Conservation (phyloP, 148 eudicot species). For the Rhododendron williamsianum region DNA sequence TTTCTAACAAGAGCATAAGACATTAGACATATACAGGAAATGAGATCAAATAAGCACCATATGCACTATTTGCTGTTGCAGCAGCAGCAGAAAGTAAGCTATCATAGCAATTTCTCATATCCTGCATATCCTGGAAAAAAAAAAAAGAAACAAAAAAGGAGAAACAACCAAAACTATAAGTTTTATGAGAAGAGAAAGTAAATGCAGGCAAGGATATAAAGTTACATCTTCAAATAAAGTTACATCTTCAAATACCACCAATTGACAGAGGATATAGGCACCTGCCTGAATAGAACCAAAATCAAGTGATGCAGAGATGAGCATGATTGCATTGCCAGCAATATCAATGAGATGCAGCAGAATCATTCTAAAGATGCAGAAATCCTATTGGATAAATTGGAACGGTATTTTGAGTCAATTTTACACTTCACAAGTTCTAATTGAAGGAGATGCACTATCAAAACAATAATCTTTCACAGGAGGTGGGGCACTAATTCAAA, state of each 20-base stretch:
- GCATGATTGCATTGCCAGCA: neutral
- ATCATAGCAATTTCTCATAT: constrained; percentile 86
- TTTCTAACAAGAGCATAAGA: neutral
- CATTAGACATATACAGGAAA: neutral
- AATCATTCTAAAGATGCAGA: neutral
- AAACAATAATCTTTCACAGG: neutral
- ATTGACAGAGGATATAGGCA: neutral
- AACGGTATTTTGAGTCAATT: neutral
- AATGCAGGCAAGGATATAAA: neutral
- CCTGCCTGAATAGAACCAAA: neutral
- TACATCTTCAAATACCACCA: neutral
- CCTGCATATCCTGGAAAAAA: constrained; percentile 75
- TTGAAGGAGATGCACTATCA: neutral
- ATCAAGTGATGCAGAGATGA: neutral
- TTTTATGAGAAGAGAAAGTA: neutral
- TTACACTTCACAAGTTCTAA: neutral
- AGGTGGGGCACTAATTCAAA: neutral
- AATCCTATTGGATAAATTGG: neutral
- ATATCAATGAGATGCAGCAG: neutral
- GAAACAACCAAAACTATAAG: neutral
- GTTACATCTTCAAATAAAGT: neutral
- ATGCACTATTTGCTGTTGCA: constrained; percentile 85
- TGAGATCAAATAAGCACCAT: constrained; percentile 40
- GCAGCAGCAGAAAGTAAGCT: constrained; percentile 96
- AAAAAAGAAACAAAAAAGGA: neutral